These are phyloP conservation scores for Hemileia vastatrix DNA, from an alignment of 1,284 basidiomycete species.

Conservation along the genomic window DNA sequence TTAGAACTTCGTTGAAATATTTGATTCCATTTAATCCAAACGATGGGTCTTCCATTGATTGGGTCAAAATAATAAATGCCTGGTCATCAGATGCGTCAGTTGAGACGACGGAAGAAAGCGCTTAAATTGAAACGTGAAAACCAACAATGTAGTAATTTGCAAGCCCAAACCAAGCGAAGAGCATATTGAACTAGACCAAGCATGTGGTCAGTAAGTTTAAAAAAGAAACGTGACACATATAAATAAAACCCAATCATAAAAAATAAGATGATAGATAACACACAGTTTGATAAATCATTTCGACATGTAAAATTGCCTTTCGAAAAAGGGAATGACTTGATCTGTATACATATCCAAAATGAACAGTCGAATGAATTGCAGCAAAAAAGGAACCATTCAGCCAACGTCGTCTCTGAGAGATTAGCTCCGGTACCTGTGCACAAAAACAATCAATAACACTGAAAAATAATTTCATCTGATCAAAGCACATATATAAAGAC, in stretches of 20 bases:
- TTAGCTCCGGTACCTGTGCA: conserved; percentile 65
- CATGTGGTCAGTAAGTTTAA: neutral
- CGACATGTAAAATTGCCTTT: conserved; percentile 88
- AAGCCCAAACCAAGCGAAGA: conserved; percentile 75
- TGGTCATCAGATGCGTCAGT: conserved; percentile 4
- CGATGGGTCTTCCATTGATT: conserved; percentile 57
- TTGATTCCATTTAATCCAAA: conserved; percentile 55
- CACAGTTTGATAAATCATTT: conserved; percentile 75
- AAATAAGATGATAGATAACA: neutral
- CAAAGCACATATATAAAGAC: conserved; percentile 26
- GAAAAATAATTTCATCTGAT: neutral
- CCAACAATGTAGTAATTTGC: conserved; percentile 77
- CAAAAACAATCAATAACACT: neutral
- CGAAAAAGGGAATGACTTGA: conserved; percentile 69
- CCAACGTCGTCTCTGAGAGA: conserved; percentile 87
- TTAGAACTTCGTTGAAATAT: conserved; percentile 58
- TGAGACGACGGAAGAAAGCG: neutral
- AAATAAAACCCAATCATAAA: neutral
- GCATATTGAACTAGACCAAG: conserved; percentile 63
- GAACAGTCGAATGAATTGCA: conserved; percentile 74
- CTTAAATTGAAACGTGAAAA: conserved; percentile 47
- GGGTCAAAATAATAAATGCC: conserved; percentile 54
- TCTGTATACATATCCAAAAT: conserved; percentile 86
- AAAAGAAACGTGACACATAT: neutral
- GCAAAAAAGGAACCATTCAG: conserved; percentile 97